These are phyloP conservation scores for Byssothecium circinans DNA, from an alignment of 2,329 filamentous ascomycete species.

Conservation along the genomic window DNA sequence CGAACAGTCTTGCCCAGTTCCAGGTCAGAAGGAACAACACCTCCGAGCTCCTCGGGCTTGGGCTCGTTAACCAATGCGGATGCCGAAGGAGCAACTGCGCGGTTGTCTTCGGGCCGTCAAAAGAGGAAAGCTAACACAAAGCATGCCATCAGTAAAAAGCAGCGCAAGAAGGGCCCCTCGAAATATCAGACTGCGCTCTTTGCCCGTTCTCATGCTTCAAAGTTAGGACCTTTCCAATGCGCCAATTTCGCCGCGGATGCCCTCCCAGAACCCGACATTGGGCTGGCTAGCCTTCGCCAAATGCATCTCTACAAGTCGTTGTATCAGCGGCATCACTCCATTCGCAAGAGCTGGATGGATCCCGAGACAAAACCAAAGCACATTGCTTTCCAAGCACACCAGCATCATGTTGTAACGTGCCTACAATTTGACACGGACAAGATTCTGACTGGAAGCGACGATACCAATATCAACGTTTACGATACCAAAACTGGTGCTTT, in stretches of 20 bases:
- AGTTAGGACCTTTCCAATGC: constrained; percentile 82
- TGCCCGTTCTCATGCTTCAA: constrained; percentile 53
- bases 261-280: constrained; percentile 79
- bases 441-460: constrained; percentile 95
- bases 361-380: constrained; percentile 80
- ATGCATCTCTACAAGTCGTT: constrained; percentile 95
- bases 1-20: constrained; percentile 51
- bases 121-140: constrained; percentile 45
- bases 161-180: constrained; percentile 58
- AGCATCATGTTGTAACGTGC: constrained; percentile 94
- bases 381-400: constrained; percentile 94
- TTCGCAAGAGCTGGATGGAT: constrained; percentile 89
- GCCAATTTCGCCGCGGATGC: constrained; percentile 82
- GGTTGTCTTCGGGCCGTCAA: constrained; percentile 36
- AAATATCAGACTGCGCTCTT: constrained; percentile 48
- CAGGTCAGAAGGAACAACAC: constrained; percentile 6
- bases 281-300: constrained; percentile 74
- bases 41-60: constrained; percentile 27
- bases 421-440: constrained; percentile 98
- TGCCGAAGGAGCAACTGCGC: constrained; percentile 31
- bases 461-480: constrained; percentile 97
- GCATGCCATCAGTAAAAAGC: constrained; percentile 54
- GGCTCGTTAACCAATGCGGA: constrained; percentile 19
- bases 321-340: constrained; percentile 89
- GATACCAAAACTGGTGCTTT: constrained; percentile 92